Base-by-base conservation (phyloP, 2,329 filamentous ascomycete species). In the Pyrenophora seminiperda region DNA sequence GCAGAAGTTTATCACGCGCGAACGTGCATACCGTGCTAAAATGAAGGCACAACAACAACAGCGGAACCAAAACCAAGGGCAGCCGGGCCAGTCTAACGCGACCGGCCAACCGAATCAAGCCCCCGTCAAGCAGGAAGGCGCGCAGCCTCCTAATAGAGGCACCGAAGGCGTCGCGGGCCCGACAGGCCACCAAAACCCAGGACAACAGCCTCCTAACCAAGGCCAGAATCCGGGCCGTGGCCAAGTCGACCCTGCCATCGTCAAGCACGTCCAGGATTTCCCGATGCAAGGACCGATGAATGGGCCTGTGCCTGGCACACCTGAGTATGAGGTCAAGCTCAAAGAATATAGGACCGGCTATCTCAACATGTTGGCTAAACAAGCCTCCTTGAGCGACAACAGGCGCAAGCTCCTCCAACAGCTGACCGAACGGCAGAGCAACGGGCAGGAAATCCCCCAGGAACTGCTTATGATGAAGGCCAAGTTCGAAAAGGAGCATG, bases 1-100 rank as follows among this genome's bases (percentile, higher is more conserved):
- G 6, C 67, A 74, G 42, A 78, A 73, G 49, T 71, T 82, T 48
- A 84, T 82, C 74, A 76, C 76, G 45, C 77, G 71, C 27, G 68
- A 73, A 39, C 67, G 71, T 19, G 63, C 76, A 34, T 77, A 79
- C 69, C 62, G 70, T 4, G 50, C 76, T 75, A 58, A 66, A 76
- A 47, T 56, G 69, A 65, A 62, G 47, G 59, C 61, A 17, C 63
- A 55, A 36, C 53, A 56, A 17, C 61, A 52, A 20, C 49, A 53
- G 27, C 44, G 24, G 54, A 61, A 46, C 34, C 63, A 63, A 41
- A 60, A 42, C 33, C 63, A 63, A 43, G 54, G 54, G 34, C 59
- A 54, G 33, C 54, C 57, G 29, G 63, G 55, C 41, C 63, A 70
- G 42, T 50, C 63, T 24, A 56, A 48, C 24, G 62, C 66, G 47